Conservation (phyloP, 2,329 filamentous ascomycete genomes). For the Fusarium neocosmosporiellum region DNA sequence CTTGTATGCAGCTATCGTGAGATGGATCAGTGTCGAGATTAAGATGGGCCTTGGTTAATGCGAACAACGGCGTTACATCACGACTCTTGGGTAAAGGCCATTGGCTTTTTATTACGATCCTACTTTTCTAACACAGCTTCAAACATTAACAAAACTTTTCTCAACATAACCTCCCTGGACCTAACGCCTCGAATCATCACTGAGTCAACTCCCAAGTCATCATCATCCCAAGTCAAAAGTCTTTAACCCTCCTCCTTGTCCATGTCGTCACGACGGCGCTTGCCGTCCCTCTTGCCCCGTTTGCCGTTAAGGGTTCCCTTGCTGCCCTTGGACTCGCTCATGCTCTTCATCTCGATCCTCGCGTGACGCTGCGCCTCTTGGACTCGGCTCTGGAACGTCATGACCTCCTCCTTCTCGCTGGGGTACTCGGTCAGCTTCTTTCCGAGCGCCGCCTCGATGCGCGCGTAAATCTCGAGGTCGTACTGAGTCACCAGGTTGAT, state of each 20-base stretch:
- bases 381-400: slow-evolving; percentile 81
- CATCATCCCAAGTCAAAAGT: not conserved
- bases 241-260: slow-evolving; percentile 77
- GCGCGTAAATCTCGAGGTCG: slow-evolving; percentile 81
- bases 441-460: slow-evolving; percentile 85
- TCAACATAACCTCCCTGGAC: slow-evolving; percentile 18
- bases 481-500: slow-evolving; percentile 89
- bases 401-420: slow-evolving; percentile 82
- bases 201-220: not conserved
- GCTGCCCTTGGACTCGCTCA: slow-evolving; percentile 76
- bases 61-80: not conserved
- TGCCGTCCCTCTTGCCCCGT: slow-evolving; percentile 58
- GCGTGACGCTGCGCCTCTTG: slow-evolving; percentile 87
- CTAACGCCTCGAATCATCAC: slow-evolving; percentile 27
- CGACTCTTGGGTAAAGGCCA: not conserved
- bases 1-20: not conserved
- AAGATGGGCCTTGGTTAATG: not conserved
- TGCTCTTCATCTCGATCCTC: slow-evolving; percentile 81
- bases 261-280: slow-evolving; percentile 69
- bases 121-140: slow-evolving; percentile 2
- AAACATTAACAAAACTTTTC: slow-evolving; percentile 10
- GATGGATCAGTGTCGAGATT: not conserved
- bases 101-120: not conserved
- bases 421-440: slow-evolving; percentile 79
- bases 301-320: slow-evolving; percentile 57